Base-by-base conservation (phyloP, 73 alveolate genomes). In the Paramecium pentaurelia region DNA sequence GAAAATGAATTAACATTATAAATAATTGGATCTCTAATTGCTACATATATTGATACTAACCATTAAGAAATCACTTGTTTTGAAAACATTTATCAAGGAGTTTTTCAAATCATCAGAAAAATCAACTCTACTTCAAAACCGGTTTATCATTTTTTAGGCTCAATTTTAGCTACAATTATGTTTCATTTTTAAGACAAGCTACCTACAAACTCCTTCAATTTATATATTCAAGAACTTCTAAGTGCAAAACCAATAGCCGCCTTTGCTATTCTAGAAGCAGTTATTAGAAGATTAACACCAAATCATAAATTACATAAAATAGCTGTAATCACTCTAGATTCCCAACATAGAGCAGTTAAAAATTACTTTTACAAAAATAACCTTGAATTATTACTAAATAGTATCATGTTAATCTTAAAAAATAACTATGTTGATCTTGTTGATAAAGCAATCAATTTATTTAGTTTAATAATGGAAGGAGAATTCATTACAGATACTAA, bases 121-220 rank as follows among this genome's bases (percentile, higher is more conserved):
- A 20, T 32, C 34, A 37, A 36, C 11, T 37, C 87, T 11, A 40
- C 40, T 4, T 36, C 47, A 9, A 37, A 73, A 30, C 60, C 87
- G 32, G 87, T 73, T 38, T 73, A 73, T 73, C 87, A 73, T 73
- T 73, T 73, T 73, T 38, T 73, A 30, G 87, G 87, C 87, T 73
- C 87, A 73, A 73, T 73, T 73, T 73, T 73, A 73, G 87, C 87
- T 4, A 73, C 40, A 20, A 73, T 73, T 12, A 12, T 73, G 36
- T 73, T 73, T 73, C 60, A 73, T 38, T 73, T 30, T 18, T 73
- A 73, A 34, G 60, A 73, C 16, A 34, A 73, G 8, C 47, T 73
- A 16, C 60, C 58, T 16, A 20, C 60, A 1, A 40, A 73, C 40
- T 73, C 40, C 14, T 73, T 73, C 34, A 38, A 32, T 25, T 12